phyloP scores from a whole-genome alignment of 2,329 filamentous ascomycete genomes.

The Neonectria ditissima region DNA sequence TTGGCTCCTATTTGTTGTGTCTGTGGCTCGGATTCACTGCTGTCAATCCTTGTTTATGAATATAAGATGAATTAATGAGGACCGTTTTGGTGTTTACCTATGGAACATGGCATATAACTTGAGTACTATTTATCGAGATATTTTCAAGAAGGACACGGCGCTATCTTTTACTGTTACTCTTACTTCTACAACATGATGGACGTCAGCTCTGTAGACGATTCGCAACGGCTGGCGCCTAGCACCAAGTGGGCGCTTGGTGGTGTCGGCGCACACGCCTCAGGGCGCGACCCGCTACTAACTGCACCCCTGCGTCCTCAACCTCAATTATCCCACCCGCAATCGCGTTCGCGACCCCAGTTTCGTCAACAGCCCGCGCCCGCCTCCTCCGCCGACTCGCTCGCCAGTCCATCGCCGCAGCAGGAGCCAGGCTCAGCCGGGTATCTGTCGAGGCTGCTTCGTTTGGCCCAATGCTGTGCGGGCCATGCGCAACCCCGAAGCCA shows the following conservation, averaged over 20 bases:
- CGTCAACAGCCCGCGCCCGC: slow-evolving; percentile 17
- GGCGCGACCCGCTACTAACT: neutral
- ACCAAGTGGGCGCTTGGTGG: neutral
- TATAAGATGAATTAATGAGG: neutral
- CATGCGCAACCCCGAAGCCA: slow-evolving; percentile 11
- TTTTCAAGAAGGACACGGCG: neutral
- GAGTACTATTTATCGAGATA: neutral
- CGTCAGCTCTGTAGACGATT: neutral
- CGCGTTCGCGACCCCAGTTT: slow-evolving; percentile 29
- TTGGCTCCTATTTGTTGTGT: neutral
- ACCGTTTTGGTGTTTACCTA: neutral
- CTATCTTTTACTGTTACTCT: neutral
- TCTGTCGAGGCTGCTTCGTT: slow-evolving; percentile 31
- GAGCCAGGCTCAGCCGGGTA: slow-evolving; percentile 32
- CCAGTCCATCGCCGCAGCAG: slow-evolving; percentile 29
- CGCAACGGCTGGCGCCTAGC: neutral
- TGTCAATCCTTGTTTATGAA: neutral
- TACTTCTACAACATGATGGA: neutral
- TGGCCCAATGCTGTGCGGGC: slow-evolving; percentile 23
- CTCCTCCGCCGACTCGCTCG: slow-evolving; percentile 14
- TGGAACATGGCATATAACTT: neutral
- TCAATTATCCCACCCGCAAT: slow-evolving; percentile 19
- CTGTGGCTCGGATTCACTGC: neutral
- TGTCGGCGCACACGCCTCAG: slow-evolving; percentile 21
- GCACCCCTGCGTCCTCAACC: slow-evolving; percentile 26